These are phyloP conservation scores for Fabrea salina DNA, from an alignment of 169 alveolate species.

Conservation along the genomic window DNA sequence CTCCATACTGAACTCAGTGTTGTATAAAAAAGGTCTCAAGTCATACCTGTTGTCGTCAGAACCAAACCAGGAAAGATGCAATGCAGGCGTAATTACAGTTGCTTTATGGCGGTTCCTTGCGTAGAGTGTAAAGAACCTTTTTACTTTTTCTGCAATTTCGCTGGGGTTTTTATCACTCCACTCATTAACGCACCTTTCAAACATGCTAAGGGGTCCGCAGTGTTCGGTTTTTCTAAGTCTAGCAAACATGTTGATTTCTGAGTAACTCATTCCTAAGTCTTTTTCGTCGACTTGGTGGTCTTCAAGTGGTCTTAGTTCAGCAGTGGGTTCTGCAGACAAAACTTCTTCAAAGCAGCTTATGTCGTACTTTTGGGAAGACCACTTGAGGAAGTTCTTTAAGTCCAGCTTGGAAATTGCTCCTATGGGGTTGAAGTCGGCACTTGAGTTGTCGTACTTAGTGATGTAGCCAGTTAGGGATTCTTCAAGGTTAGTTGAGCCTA, in stretches of 20 bases:
- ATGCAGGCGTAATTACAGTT: conserved; percentile 83
- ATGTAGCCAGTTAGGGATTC: conserved; percentile 72
- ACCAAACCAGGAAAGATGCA: conserved; percentile 80
- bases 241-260: conserved; percentile 73
- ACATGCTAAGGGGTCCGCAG: conserved; percentile 82
- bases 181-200: conserved; percentile 44
- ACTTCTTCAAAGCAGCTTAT: neutral
- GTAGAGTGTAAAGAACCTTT: conserved; percentile 77
- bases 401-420: conserved; percentile 71
- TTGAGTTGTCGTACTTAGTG: conserved; percentile 71
- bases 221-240: conserved; percentile 64
- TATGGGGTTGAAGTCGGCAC: conserved; percentile 78
- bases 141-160: conserved; percentile 75
- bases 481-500: conserved; percentile 66
- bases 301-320: conserved; percentile 77
- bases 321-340: conserved; percentile 64
- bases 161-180: conserved; percentile 61
- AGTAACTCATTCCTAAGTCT: conserved; percentile 84
- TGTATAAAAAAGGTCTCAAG: conserved; percentile 61
- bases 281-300: conserved; percentile 68
- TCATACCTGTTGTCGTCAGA: conserved; percentile 89
- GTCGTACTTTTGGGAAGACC: neutral
- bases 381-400: conserved; percentile 42
- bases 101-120: conserved; percentile 83
- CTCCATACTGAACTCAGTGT: neutral